phyloP scores from a whole-genome alignment of 768 basidiomycete species.

The Ephemerocybe angulata region DNA sequence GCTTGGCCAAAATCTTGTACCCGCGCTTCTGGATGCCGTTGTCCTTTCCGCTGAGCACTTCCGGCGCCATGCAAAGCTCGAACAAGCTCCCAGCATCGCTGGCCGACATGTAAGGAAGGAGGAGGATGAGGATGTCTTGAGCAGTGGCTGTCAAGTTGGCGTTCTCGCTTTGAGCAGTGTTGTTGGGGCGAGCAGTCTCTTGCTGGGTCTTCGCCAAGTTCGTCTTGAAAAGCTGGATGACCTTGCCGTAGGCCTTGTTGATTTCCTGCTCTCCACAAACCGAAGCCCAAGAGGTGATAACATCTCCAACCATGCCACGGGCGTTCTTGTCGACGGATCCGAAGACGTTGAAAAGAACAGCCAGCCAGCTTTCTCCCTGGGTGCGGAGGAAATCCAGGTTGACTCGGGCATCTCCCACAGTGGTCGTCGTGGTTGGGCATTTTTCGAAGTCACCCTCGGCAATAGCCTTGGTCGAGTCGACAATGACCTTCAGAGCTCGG shows the following conservation, averaged over 20 bases:
- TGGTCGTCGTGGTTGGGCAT: slow-evolving; percentile 39
- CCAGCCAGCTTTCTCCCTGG: slow-evolving; percentile 89
- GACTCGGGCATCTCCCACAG: slow-evolving; percentile 53
- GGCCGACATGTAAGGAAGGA: slow-evolving; percentile 70
- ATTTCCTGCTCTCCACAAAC: slow-evolving; percentile 79
- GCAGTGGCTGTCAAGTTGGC: slow-evolving; percentile 58
- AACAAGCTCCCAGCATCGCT: slow-evolving; percentile 64
- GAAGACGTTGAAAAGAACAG: slow-evolving; percentile 97
- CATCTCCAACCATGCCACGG: slow-evolving; percentile 78
- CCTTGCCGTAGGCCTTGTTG: slow-evolving; percentile 75
- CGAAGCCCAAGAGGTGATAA: slow-evolving; percentile 80
- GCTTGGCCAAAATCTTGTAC: slow-evolving; percentile 80
- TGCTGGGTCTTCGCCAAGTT: slow-evolving; percentile 47
- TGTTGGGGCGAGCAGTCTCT: slow-evolving; percentile 25
- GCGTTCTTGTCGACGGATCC: slow-evolving; percentile 74
- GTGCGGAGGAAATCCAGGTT: slow-evolving; percentile 71
- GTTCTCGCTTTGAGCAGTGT: slow-evolving; percentile 27
- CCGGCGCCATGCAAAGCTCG: slow-evolving; percentile 59
- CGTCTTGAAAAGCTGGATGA: slow-evolving; percentile 65
- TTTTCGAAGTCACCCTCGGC: slow-evolving; percentile 18
- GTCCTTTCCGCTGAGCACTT: slow-evolving; percentile 73
- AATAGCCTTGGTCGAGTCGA: slow-evolving; percentile 71
- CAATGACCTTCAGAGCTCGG: slow-evolving; percentile 72
- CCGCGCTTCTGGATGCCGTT: slow-evolving; percentile 93
- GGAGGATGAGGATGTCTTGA: slow-evolving; percentile 81